Evolutionary conservation across 768 basidiomycete species (phyloP), one percentile per base, ranked within the genome.

Genomic region (Leccinum uliginosum): DNA sequence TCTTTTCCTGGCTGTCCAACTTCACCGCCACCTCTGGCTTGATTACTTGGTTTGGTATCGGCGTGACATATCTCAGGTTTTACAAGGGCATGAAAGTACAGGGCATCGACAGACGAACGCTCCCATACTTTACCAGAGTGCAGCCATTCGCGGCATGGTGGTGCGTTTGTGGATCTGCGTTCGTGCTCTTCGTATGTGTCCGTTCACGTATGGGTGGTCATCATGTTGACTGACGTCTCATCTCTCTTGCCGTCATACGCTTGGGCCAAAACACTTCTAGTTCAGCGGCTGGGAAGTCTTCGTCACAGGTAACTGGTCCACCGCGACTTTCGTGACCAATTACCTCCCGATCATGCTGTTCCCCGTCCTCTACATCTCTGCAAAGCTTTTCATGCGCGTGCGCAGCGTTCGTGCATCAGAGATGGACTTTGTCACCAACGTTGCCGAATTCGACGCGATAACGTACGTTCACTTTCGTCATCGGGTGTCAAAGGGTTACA

Each of bases 21-120:
- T 70, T 72, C 57, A 63, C 71, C 9, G 65, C 76, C 2, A 74
- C 78, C 7, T 63, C 73, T 1, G 80, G 79, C 11, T 57, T 80
- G 19, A 58, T 77, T 19, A 74, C 74, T 17, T 80, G 79, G 78
- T 71, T 78, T 43, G 71, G 75, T 14, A 79, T 79, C 62, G 62
- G 67, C 0, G 54, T 82, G 40, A 78, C 77, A 0, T 82, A 81
- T 65, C 60, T 82, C 49, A 72, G 77, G 38, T 81, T 81, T 65
- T 67, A 67, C 60, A 64, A 73, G 2, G 85, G 83, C n/a, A 57
- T 79, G 62, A 72, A 73, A 51, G 69, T 62, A 0, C 83, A 85
- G 51, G 81, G 83, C 0, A 70, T 83, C 53, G 73, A 76, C 62
- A 74, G 81, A 29, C 56, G 43, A 3, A 74, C 65, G 0, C 75